A percentile compares a stretch with the other conserved stretches of the same genome.
These are phyloP conservation scores for Chloroidium sp. DNA, from an alignment of 163 green algal genomes.

Conservation along the genomic window DNA sequence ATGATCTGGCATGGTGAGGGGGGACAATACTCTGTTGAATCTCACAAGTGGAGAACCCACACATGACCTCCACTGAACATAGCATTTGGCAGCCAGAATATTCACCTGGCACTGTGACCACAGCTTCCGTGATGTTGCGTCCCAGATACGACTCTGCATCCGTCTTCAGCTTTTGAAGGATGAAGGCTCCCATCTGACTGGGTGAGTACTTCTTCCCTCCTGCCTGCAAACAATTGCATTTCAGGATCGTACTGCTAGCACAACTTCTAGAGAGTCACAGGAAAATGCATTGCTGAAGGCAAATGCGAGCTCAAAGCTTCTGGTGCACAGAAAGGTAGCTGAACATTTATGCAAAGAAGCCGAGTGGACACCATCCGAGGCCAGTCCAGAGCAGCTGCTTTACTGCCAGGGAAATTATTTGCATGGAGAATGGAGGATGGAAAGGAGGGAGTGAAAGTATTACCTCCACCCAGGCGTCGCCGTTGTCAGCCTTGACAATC, in stretches of 20 bases:
- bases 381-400: not conserved
- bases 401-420: not conserved
- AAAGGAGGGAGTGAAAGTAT: not conserved
- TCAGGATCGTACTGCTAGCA: too few species aligned
- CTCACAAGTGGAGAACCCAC: too few species aligned
- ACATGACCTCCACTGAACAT: too few species aligned
- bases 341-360: too few species aligned
- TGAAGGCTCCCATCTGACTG: slow-evolving; percentile 88
- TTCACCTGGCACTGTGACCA: slow-evolving; percentile 74
- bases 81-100: not conserved
- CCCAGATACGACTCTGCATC: slow-evolving; percentile 87
- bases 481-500: slow-evolving; percentile 81
- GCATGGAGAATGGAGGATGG: not conserved
- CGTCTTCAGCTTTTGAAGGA: slow-evolving; percentile 94
- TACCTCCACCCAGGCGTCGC: slow-evolving; percentile 92
- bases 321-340: too few species aligned
- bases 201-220: slow-evolving; percentile 74
- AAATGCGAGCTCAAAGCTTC: too few species aligned
- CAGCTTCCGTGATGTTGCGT: slow-evolving; percentile 74
- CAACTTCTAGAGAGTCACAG: too few species aligned
- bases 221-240: slow-evolving; percentile 28
- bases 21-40: too few species aligned
- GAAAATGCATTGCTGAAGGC: too few species aligned
- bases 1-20: too few species aligned
- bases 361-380: too few species aligned